phyloP scores from a whole-genome alignment of 495 filamentous ascomycete species.

The Aspergillus leporis region DNA sequence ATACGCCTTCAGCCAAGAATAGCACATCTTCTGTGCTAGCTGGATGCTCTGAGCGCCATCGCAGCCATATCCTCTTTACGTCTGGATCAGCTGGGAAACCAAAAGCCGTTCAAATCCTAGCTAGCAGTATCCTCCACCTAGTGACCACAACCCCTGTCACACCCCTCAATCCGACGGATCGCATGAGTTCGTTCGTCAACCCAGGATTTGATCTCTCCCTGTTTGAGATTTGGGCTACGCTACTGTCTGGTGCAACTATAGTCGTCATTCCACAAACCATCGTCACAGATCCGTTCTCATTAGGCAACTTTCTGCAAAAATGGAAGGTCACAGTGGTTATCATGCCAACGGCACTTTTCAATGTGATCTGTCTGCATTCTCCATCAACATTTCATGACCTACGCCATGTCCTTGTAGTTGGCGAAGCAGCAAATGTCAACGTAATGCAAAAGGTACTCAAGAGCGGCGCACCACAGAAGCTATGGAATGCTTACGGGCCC shows the following conservation, averaged over 20 bases:
- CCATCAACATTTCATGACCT: no score
- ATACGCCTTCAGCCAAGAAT: neutral
- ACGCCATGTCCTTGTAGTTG: neutral
- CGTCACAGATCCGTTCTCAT: conserved; percentile 10
- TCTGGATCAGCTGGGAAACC: conserved; percentile 11
- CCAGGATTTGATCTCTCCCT: conserved; percentile 12
- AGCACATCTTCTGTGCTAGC: neutral
- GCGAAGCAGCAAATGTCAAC: neutral
- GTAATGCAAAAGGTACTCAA: neutral
- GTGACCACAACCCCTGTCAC: neutral
- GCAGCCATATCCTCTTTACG: conserved; percentile 12
- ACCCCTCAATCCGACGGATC: neutral
- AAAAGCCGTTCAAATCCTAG: conserved; percentile 9
- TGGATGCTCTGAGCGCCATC: neutral
- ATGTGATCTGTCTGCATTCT: neutral
- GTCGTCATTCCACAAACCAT: conserved; percentile 1
- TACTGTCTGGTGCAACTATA: conserved; percentile 5
- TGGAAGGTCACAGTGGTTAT: neutral
- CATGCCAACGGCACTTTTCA: neutral
- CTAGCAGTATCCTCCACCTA: conserved; percentile 6
- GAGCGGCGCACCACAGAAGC: neutral
- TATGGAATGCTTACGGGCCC: neutral
- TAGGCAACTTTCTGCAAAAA: neutral
- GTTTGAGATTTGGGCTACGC: conserved; percentile 10
- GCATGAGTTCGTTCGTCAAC: conserved; percentile 3